These are phyloP conservation scores for Rhynchospora tenuis DNA, from an alignment of 176 grass and related monocot species.

Conservation along the genomic window DNA sequence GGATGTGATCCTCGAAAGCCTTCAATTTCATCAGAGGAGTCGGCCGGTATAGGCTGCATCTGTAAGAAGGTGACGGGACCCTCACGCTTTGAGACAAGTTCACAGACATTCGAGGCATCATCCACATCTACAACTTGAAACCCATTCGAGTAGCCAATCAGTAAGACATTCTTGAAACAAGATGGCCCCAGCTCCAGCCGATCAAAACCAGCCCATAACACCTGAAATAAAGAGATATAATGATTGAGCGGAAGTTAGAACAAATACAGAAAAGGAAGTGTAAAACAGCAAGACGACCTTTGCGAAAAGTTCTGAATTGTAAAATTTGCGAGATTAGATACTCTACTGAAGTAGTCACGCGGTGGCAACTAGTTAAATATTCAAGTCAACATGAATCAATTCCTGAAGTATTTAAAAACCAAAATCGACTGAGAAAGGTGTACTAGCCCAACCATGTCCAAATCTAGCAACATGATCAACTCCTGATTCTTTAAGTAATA, in stretches of 20 bases:
- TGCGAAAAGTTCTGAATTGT: background rate
- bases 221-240: slow-evolving; percentile 34
- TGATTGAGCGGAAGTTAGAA: background rate
- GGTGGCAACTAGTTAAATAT: background rate
- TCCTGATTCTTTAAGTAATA: background rate
- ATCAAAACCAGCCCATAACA: slow-evolving; percentile 97
- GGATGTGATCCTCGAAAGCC: slow-evolving; percentile 93
- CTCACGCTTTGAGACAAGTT: slow-evolving; percentile 94
- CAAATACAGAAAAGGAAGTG: background rate
- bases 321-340: background rate
- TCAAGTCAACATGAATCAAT: background rate
- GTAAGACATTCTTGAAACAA: slow-evolving; percentile 88
- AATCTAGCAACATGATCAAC: background rate
- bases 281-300: background rate
- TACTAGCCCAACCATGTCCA: background rate
- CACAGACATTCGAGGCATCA: slow-evolving; percentile 88
- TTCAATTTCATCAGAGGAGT: slow-evolving; percentile 47
- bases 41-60: slow-evolving; percentile 72
- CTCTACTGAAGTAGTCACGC: too few species aligned
- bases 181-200: slow-evolving; percentile 67
- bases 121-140: slow-evolving; percentile 99
- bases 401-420: slow-evolving; percentile 5
- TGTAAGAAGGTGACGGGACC: slow-evolving; percentile 98
- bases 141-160: slow-evolving; percentile 91
- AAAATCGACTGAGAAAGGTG: background rate